These are phyloP conservation scores for Kalaharituber pfeilii DNA, from an alignment of 2,329 filamentous ascomycete species.

Conservation along the genomic window DNA sequence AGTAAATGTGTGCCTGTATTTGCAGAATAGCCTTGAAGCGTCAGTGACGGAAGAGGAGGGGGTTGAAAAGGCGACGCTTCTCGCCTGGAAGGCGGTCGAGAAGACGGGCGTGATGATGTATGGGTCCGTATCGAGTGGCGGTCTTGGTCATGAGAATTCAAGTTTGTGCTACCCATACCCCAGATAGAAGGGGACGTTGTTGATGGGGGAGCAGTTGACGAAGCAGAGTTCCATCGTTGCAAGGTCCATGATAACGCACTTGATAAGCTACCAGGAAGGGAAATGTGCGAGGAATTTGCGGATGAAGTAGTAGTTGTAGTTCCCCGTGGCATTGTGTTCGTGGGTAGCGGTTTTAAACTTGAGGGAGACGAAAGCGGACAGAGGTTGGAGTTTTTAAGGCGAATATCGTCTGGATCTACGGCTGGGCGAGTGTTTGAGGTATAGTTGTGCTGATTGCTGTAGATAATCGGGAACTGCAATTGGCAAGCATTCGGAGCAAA, in stretches of 20 bases:
- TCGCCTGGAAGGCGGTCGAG: constrained; percentile 36
- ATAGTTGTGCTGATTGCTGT: not conserved
- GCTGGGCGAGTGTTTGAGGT: not conserved
- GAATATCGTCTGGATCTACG: no score
- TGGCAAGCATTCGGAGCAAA: not conserved
- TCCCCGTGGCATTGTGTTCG: not conserved
- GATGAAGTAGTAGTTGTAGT: not conserved
- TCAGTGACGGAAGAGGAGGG: constrained; percentile 68
- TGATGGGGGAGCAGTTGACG: not conserved
- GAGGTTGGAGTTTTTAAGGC: not conserved
- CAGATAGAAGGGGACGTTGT: not conserved
- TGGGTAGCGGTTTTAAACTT: not conserved
- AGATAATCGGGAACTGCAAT: not conserved
- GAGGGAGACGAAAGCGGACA: not conserved
- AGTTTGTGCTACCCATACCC: not conserved
- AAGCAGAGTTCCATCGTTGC: constrained; percentile 13
- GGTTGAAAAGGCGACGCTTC: constrained; percentile 53
- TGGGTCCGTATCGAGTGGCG: constrained; percentile 1
- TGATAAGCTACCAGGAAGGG: constrained; percentile 13
- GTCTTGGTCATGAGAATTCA: not conserved
- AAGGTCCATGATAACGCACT: constrained; percentile 17
- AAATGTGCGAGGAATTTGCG: not conserved
- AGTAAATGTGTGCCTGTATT: constrained; percentile 53
- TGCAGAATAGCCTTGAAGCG: constrained; percentile 47
- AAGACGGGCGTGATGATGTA: constrained; percentile 6